Percentiles rank a stretch among this genome's conserved stretches.
These are phyloP conservation scores for Huntiella abstrusa DNA, from an alignment of 2,329 filamentous ascomycete species.

Conservation along the genomic window DNA sequence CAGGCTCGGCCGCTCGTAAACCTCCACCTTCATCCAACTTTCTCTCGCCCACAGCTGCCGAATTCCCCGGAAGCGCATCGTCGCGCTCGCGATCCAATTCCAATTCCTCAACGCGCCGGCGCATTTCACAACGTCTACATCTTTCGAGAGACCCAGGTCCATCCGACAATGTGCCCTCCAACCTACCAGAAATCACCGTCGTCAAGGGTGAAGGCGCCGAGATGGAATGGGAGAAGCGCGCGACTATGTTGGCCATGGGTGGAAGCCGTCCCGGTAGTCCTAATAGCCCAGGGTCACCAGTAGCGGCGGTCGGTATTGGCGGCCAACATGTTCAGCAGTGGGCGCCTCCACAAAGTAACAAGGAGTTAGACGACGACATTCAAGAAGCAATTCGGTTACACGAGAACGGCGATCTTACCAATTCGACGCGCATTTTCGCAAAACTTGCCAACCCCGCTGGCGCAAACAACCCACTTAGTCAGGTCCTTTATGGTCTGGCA, in stretches of 20 bases:
- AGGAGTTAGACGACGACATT: constrained; percentile 48
- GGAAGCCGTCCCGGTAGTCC: constrained; percentile 19
- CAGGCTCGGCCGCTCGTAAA: constrained; percentile 13
- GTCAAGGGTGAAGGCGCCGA: constrained; percentile 27
- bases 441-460: constrained; percentile 65
- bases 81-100: constrained; percentile 26
- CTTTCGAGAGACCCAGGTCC: constrained; percentile 38
- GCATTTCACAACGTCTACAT: constrained; percentile 54
- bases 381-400: constrained; percentile 92
- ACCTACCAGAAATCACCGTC: constrained; percentile 57
- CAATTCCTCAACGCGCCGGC: constrained; percentile 24
- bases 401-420: constrained; percentile 59
- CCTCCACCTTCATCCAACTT: constrained; percentile 9
- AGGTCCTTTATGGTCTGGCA: constrained; percentile 88
- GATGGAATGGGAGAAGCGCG: constrained; percentile 78
- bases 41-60: constrained; percentile 6
- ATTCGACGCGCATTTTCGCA: constrained; percentile 73
- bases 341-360: constrained; percentile 16
- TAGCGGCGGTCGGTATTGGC: constrained; percentile 5
- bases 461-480: constrained; percentile 79
- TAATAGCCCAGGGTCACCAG: constrained; percentile 14
- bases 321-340: constrained; percentile 14
- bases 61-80: constrained; percentile 14
- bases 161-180: constrained; percentile 56
- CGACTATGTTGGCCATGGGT: constrained; percentile 52